Evolutionary conservation across 75 land plant species (phyloP).

Genomic region (Cunninghamia lanceolata): DNA sequence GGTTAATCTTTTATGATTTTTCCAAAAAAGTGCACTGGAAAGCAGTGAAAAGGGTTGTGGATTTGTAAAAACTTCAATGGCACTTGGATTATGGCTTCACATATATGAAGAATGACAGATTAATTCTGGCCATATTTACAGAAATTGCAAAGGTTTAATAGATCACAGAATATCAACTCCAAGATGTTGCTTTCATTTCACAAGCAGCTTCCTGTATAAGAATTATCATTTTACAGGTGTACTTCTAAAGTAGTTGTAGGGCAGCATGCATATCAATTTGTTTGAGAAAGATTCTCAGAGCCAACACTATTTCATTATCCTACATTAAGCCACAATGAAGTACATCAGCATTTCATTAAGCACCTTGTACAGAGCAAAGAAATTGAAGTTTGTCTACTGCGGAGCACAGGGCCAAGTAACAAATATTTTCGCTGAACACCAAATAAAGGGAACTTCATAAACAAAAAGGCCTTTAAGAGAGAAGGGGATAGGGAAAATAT

Average conservation of each 20-base stretch:
- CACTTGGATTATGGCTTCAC: too few relatives aligned
- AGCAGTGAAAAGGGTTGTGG: too few relatives aligned
- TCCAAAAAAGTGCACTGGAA: too few relatives aligned
- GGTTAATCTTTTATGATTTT: too few relatives aligned
- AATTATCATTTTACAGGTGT: not conserved
- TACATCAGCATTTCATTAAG: not conserved
- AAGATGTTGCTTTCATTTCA: too few relatives aligned
- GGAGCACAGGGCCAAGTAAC: not conserved
- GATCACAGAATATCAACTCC: too few relatives aligned
- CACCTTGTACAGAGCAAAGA: not conserved
- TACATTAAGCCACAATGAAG: not conserved
- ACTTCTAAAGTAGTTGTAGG: not conserved
- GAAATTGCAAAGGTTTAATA: not conserved
- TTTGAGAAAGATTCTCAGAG: not conserved
- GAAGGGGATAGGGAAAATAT: not conserved
- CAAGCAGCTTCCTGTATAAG: too few relatives aligned
- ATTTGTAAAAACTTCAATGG: too few relatives aligned
- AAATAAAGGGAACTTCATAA: not conserved
- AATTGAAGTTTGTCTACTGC: not conserved
- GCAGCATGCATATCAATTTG: not conserved
- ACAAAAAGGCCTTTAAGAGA: not conserved
- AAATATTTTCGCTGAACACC: not conserved
- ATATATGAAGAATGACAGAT: too few relatives aligned
- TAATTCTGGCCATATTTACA: too few relatives aligned
- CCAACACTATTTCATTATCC: not conserved